Evolutionary conservation across 208 protist genomes (phyloP), one percentile per base, ranked within the genome.

Genomic region (Angomonas ambiguus): DNA sequence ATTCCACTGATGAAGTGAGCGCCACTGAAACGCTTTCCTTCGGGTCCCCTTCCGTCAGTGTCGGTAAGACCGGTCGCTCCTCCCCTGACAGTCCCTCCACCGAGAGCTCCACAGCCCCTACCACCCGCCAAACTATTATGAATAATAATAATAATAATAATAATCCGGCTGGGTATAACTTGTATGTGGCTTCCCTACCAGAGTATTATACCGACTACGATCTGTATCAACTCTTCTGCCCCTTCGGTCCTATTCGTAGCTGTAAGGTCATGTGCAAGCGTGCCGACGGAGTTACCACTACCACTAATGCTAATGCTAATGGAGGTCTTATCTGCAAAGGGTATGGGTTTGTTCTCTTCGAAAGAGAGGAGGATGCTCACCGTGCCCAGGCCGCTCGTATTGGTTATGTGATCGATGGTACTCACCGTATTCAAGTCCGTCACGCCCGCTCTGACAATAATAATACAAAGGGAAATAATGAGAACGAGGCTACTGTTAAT

Each of bases 271-370:
- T 95, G 76, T 83, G 79, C 60, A 69, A 80, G 5, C 18, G 27
- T 11, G 22, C 49, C 5, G 49, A 25, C 5, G 49, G 49, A 16
- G 5, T 30, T 24, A 25, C n/a, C 49, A 25, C 5, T 16, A 45
- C n/a, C n/a, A n/a, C n/a, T n/a, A n/a, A n/a, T n/a, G n/a, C n/a
- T n/a, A n/a, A n/a, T n/a, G 38, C 38, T 67, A 86, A 86, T 32
- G 74, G 70, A 32, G 84, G 75, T 5, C 65, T 74, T 32, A 70
- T 63, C 16, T 93, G 80, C 76, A 85, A 85, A 49, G 86, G 83
- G 27, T 90, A 90, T 71, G 86, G 83, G 62, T 93, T 93, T 30
- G 86, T 93, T 27, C 69, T 90, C 31, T 93, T 92, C 57, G 71
- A 86, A 55, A 71, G 61, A 48, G 67, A 75, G 35, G 79, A 90